Evolutionary conservation across 2,329 filamentous ascomycete species (phyloP).

Genomic region (Cercospora janseana): DNA sequence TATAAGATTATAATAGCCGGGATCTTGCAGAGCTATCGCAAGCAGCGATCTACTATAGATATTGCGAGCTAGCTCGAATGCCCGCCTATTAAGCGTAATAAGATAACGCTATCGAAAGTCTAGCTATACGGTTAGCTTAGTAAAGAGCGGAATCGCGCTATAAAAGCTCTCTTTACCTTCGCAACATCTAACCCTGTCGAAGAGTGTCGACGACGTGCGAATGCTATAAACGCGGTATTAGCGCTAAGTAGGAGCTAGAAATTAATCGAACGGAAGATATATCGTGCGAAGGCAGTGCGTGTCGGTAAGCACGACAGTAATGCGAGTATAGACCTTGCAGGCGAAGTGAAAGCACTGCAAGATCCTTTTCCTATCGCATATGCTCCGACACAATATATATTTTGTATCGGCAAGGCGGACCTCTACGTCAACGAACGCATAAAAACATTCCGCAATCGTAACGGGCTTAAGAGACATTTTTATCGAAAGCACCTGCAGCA

Average conservation of each 20-base stretch:
- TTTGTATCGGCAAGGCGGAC: not conserved
- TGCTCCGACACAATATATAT: not conserved
- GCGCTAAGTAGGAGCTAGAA: slow-evolving; percentile 5
- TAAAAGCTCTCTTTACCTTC: slow-evolving; percentile 9
- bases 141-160: slow-evolving; percentile 1
- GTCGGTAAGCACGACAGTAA: not conserved
- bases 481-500: slow-evolving; percentile 6
- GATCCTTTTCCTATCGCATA: slow-evolving; percentile 1
- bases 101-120: not conserved
- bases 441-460: slow-evolving; percentile 11
- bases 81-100: not conserved
- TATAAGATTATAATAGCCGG: slow-evolving; percentile 7
- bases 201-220: not conserved
- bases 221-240: slow-evolving; percentile 6
- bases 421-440: not conserved
- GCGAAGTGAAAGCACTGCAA: not conserved
- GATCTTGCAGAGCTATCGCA: slow-evolving; percentile 2
- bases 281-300: not conserved
- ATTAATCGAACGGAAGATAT: not conserved
- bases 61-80: not conserved
- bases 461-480: slow-evolving; percentile 4
- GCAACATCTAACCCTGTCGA: slow-evolving; percentile 3
- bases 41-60: slow-evolving; percentile 3
- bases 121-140: not conserved
- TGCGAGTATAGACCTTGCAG: not conserved